These are phyloP conservation scores for Scutellaria barbata DNA, from an alignment of 257 asterid species.

Conservation along the genomic window DNA sequence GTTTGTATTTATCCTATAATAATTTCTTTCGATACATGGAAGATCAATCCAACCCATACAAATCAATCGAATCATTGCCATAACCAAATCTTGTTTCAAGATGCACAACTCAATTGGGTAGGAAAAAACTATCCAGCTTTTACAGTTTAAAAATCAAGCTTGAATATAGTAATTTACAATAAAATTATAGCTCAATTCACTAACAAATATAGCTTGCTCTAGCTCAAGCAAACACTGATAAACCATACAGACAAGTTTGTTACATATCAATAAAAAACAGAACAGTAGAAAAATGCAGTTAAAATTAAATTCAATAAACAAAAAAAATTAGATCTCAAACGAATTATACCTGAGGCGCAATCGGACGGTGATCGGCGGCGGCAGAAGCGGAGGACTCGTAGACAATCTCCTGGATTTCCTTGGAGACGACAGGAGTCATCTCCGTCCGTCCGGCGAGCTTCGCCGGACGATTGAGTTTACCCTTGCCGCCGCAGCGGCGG, in stretches of 20 bases:
- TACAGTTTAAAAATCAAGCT: slow-evolving; percentile 2
- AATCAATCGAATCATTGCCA: neutral
- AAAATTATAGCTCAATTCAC: slow-evolving; percentile 15
- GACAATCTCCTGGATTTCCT: slow-evolving; percentile 90
- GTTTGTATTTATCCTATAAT: neutral
- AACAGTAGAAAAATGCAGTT: neutral
- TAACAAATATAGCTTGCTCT: slow-evolving; percentile 19
- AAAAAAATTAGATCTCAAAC: slow-evolving; percentile 29
- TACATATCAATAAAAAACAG: neutral
- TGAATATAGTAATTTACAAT: slow-evolving; percentile 5
- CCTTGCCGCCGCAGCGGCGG: slow-evolving; percentile 53
- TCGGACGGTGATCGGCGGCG: slow-evolving; percentile 73
- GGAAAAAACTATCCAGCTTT: slow-evolving; percentile 9
- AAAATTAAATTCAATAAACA: neutral
- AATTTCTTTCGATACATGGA: slow-evolving; percentile 13
- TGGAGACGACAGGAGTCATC: slow-evolving; percentile 69
- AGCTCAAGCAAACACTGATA: neutral
- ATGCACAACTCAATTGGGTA: neutral
- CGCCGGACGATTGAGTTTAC: slow-evolving; percentile 37
- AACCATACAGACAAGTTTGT: neutral
- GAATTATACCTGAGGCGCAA: slow-evolving; percentile 56
- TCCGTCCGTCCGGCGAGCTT: slow-evolving; percentile 44
- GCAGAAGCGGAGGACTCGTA: slow-evolving; percentile 45
- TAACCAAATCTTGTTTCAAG: neutral
- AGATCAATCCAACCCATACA: neutral